Evolutionary conservation across 345 rosid genomes (phyloP).

Genomic region (Psidium guajava): DNA sequence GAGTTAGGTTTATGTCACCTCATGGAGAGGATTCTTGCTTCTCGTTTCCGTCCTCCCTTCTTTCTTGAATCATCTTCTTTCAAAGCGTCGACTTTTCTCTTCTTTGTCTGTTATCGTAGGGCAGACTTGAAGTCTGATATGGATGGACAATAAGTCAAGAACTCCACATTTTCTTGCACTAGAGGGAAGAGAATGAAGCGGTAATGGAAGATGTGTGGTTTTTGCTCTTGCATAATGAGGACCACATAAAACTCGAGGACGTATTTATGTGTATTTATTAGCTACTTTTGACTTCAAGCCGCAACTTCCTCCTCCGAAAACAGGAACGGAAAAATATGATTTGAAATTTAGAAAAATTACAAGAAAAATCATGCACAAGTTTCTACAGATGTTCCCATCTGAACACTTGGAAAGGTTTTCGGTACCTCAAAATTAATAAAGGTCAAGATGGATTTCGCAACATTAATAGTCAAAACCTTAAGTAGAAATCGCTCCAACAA

Average conservation of each 20-base stretch:
- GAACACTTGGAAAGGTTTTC: not conserved
- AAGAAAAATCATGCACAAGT: not conserved
- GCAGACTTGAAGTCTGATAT: not conserved
- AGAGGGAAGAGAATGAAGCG: not conserved
- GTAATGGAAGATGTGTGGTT: not conserved
- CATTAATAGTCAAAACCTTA: not conserved
- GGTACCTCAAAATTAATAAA: not conserved
- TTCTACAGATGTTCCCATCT: not conserved
- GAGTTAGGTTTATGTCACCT: slow-evolving; percentile 11
- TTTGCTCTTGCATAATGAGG: not conserved
- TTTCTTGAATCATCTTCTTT: not conserved
- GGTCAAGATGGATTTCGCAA: not conserved
- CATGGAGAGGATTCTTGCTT: not conserved
- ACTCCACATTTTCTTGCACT: not conserved
- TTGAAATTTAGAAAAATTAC: not conserved
- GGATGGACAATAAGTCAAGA: not conserved
- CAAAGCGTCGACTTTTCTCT: not conserved
- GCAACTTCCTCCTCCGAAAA: not conserved
- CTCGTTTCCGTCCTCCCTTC: not conserved
- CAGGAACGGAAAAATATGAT: not conserved
- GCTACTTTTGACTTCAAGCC: not conserved
- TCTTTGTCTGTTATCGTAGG: not conserved
- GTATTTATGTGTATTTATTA: not conserved
- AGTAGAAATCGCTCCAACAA: not conserved
- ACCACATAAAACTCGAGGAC: not conserved